Percentiles rank a stretch among this genome's conserved stretches.
These are phyloP conservation scores for Cymodocea nodosa DNA, from an alignment of 116 monocot species.

Conservation along the genomic window DNA sequence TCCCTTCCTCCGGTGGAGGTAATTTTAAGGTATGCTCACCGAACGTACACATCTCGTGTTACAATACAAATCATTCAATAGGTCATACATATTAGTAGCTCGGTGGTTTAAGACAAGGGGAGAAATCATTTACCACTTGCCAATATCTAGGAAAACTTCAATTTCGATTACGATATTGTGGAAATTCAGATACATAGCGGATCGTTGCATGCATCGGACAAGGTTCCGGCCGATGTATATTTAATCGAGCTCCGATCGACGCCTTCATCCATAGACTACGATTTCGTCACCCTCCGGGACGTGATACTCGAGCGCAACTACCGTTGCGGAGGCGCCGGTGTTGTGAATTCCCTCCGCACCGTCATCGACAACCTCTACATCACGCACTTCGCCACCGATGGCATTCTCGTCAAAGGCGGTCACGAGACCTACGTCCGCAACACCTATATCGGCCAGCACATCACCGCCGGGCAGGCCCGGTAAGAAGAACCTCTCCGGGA, in stretches of 20 bases:
- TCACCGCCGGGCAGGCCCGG: conserved; percentile 50
- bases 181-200: conserved; percentile 70
- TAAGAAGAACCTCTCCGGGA: conserved; percentile 31
- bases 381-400: conserved; percentile 43
- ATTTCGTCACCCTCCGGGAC: conserved; percentile 53
- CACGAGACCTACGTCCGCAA: conserved; percentile 50
- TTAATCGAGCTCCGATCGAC: conserved; percentile 64
- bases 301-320: conserved; percentile 47
- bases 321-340: conserved; percentile 48
- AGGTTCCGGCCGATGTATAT: conserved; percentile 60
- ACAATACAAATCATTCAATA: too few relatives aligned
- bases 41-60: too few relatives aligned
- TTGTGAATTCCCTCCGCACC: conserved; percentile 50
- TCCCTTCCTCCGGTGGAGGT: conserved; percentile 54
- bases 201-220: conserved; percentile 45
- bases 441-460: conserved; percentile 57
- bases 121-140: too few relatives aligned
- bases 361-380: conserved; percentile 54
- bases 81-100: too few relatives aligned
- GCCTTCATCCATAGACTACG: conserved; percentile 17
- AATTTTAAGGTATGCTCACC: conserved; percentile 50
- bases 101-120: too few relatives aligned
- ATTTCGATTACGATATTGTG: too few relatives aligned
- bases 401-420: conserved; percentile 37
- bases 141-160: too few relatives aligned